Evolutionary conservation across 495 filamentous ascomycete species (phyloP).

Genomic region (Podospora fimiseda): DNA sequence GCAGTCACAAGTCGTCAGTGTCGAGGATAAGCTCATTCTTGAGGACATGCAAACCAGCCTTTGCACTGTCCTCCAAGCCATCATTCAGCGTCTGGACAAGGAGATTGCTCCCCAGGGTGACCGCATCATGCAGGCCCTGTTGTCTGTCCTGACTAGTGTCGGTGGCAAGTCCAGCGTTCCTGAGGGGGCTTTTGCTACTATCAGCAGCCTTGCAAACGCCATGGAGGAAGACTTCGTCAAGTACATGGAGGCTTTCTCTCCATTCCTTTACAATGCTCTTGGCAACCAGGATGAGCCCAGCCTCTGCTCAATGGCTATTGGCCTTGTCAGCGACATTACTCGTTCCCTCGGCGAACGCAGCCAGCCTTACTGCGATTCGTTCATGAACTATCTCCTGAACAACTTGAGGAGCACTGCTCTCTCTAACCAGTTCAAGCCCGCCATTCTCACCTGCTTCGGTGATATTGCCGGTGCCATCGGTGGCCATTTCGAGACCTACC

Average conservation of each 20-base stretch:
- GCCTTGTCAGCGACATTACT: conserved; percentile 90
- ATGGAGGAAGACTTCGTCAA: conserved; percentile 87
- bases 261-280: conserved; percentile 86
- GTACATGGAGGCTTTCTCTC: conserved; percentile 92
- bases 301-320: conserved; percentile 95
- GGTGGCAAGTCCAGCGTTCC: conserved; percentile 88
- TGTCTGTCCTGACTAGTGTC: conserved; percentile 71
- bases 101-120: conserved; percentile 88
- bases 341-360: conserved; percentile 83
- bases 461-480: conserved; percentile 96
- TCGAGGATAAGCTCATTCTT: conserved; percentile 87
- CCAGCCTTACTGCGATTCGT: conserved; percentile 89
- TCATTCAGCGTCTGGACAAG: conserved; percentile 84
- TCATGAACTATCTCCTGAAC: conserved; percentile 94
- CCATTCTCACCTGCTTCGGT: conserved; percentile 95
- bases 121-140: conserved; percentile 81
- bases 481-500: conserved; percentile 84
- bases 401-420: conserved; percentile 72
- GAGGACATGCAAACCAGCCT: conserved; percentile 98
- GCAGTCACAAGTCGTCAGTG: conserved; percentile 88
- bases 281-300: conserved; percentile 90
- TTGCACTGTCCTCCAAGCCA: conserved; percentile 80
- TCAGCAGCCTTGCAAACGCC: conserved; percentile 78
- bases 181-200: conserved; percentile 83
- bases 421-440: conserved; percentile 95